A percentile compares a stretch with the other conserved stretches of the same genome.
Evolutionary conservation across 495 filamentous ascomycete genomes (phyloP).

Genomic region (Hamigera avellanea): DNA sequence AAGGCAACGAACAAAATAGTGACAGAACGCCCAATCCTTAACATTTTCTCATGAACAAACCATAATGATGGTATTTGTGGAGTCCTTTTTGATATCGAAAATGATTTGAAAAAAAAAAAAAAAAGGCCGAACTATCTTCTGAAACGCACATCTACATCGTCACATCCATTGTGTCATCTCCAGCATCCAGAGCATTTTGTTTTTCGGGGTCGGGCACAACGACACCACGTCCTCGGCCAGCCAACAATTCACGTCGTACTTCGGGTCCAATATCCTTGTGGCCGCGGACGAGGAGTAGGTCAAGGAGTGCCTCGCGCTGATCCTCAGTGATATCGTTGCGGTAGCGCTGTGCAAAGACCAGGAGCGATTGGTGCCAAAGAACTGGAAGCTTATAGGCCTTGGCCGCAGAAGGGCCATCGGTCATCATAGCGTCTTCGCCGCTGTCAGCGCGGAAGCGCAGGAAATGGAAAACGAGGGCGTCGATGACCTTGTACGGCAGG

Average conservation of each 20-base stretch:
- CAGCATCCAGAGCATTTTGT: conserved; percentile 48
- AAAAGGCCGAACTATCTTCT: conserved; percentile 19
- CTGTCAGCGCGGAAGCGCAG: conserved; percentile 63
- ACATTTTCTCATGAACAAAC: no score
- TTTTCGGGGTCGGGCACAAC: conserved; percentile 42
- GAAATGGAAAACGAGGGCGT: conserved; percentile 93
- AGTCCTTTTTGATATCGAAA: background rate
- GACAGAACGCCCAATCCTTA: background rate
- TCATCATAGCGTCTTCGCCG: conserved; percentile 35
- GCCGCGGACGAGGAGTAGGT: conserved; percentile 75
- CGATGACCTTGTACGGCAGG: conserved; percentile 86
- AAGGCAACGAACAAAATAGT: conserved; percentile 3
- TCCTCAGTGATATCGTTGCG: conserved; percentile 89
- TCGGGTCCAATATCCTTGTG: conserved; percentile 86
- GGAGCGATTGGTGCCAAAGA: conserved; percentile 79
- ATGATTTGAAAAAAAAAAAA: conserved; percentile 6
- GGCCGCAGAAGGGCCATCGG: conserved; percentile 21
- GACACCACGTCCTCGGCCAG: conserved; percentile 78
- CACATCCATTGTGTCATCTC: conserved; percentile 85
- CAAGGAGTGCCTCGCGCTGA: conserved; percentile 81
- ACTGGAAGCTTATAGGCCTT: conserved; percentile 60
- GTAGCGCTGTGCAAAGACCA: conserved; percentile 90
- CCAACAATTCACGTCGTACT: conserved; percentile 79
- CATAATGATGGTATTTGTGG: no score
- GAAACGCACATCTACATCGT: conserved; percentile 39